These are phyloP conservation scores for Brettanomyces anomalus DNA, from an alignment of 805 yeast genomes.

Conservation along the genomic window DNA sequence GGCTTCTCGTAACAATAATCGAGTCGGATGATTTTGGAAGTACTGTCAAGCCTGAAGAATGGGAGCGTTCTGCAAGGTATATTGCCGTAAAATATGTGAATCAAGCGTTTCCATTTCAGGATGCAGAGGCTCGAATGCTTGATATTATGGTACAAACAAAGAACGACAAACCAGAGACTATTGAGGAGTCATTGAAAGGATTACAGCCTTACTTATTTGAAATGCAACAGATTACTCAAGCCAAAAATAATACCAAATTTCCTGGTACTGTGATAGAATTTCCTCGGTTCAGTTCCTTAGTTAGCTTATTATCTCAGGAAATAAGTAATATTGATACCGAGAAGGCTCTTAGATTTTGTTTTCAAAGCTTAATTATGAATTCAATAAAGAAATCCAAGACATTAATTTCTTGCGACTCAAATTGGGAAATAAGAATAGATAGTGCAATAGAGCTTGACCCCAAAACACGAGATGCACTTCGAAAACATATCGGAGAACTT, in stretches of 20 bases:
- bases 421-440: conserved; percentile 63
- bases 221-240: not conserved
- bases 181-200: conserved; percentile 75
- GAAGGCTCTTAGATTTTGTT: conserved; percentile 41
- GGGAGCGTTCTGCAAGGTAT: conserved; percentile 38
- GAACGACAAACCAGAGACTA: conserved; percentile 56
- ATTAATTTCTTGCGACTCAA: conserved; percentile 57
- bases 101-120: conserved; percentile 55
- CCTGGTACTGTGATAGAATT: conserved; percentile 27
- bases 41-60: conserved; percentile 15
- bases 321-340: conserved; percentile 12
- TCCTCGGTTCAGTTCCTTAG: conserved; percentile 43
- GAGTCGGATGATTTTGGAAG: conserved; percentile 5
- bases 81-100: conserved; percentile 59
- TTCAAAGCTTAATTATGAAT: conserved; percentile 57
- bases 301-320: conserved; percentile 22
- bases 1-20: conserved; percentile 18
- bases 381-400: conserved; percentile 44
- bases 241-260: conserved; percentile 11
- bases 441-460: conserved; percentile 60
- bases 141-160: conserved; percentile 51
- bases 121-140: conserved; percentile 56
- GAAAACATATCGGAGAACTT: conserved; percentile 9
- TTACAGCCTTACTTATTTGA: conserved; percentile 77
- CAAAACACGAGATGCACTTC: conserved; percentile 30